Evolutionary conservation across 768 basidiomycete species (phyloP), one percentile per base, ranked within the genome.

Genomic region (Suillus ampliporus): DNA sequence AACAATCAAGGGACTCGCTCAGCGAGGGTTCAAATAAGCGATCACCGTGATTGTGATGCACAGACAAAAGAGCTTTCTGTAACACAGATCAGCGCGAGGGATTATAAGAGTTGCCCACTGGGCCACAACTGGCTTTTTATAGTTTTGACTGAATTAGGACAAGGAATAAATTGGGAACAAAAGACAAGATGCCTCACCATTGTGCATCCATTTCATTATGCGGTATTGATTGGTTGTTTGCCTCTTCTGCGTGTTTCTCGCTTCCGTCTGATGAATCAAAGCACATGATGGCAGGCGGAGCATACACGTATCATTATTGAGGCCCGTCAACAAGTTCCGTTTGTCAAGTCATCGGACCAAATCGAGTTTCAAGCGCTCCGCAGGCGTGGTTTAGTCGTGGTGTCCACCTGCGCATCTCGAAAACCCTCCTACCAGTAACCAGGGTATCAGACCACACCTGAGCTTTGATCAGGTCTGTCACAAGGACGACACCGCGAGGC

Each of bases 261-360:
- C 50, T n/a, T 51, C 50, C 50, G 50, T 9, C 50, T 51, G 17
- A 51, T 51, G 17, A 19, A 50, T 50, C 48, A 31, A 31, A 47
- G 26, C 10, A 51, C 50, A 51, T 31, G 26, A 26, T 9, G 26
- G 26, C 26, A 50, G 15, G 48, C 14, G 50, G 28, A 51, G 10
- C 50, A 51, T 31, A 28, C 5, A 11, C 50, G 50, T 51, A 38
- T 38, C 14, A 38, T 13, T 38, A 38, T 38, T 14, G 38, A 38
- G 14, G 38, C 38, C 31, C 31, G 13, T 51, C 19, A 10, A 51
- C 50, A 51, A 51, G 28, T 51, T 51, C 50, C 50, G 50, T 11
- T 31, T 50, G 9, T 28, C 10, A 50, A 50, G 26, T 10, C 17
- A 11, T 51, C 50, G 50, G 50, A 51, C 31, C 50, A 51, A 51